Percentiles rank a stretch among this genome's conserved stretches.
phyloP scores from a whole-genome alignment of 2,329 filamentous ascomycete species.

The Microdochium bolleyi region DNA sequence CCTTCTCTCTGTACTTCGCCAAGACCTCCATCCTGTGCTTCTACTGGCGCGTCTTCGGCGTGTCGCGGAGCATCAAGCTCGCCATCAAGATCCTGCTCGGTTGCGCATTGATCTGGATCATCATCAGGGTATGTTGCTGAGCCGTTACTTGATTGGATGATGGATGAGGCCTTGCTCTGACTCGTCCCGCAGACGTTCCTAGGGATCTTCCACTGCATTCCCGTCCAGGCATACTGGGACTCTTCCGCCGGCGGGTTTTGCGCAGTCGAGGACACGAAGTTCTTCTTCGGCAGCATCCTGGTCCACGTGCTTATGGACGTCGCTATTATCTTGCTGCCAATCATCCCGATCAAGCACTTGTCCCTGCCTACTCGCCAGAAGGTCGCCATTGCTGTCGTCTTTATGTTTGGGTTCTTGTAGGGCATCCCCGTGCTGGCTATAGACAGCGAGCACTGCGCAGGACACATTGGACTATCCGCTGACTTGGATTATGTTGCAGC shows the following conservation, averaged over 20 bases:
- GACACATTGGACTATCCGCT: too few relatives aligned
- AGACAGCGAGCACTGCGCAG: too few relatives aligned
- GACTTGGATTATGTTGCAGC: constrained; percentile 5
- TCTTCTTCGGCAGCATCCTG: constrained; percentile 22
- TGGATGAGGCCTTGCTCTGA: too few relatives aligned
- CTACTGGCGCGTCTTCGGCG: constrained; percentile 21
- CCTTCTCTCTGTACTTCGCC: constrained; percentile 16
- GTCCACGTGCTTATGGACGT: constrained; percentile 22
- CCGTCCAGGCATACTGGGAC: constrained; percentile 23
- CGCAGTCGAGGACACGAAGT: constrained; percentile 18
- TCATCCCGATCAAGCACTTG: constrained; percentile 21
- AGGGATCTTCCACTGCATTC: constrained; percentile 22
- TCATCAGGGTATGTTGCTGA: constrained; percentile 9
- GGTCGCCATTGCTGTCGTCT: constrained; percentile 17
- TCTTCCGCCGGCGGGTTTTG: constrained; percentile 14
- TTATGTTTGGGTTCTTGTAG: constrained; percentile 18
- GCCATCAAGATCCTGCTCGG: constrained; percentile 17
- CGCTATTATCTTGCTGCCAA: constrained; percentile 19
- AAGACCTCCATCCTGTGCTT: constrained; percentile 20
- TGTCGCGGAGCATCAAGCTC: constrained; percentile 14
- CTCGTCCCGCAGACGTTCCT: constrained; percentile 14
- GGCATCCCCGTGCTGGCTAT: too few relatives aligned
- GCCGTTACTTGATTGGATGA: too few relatives aligned
- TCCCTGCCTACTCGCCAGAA: constrained; percentile 17
- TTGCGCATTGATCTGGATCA: constrained; percentile 15